Evolutionary conservation across 805 yeast genomes (phyloP), one percentile per base, ranked within the genome.

Genomic region (Schizosaccharomyces japonicus): DNA sequence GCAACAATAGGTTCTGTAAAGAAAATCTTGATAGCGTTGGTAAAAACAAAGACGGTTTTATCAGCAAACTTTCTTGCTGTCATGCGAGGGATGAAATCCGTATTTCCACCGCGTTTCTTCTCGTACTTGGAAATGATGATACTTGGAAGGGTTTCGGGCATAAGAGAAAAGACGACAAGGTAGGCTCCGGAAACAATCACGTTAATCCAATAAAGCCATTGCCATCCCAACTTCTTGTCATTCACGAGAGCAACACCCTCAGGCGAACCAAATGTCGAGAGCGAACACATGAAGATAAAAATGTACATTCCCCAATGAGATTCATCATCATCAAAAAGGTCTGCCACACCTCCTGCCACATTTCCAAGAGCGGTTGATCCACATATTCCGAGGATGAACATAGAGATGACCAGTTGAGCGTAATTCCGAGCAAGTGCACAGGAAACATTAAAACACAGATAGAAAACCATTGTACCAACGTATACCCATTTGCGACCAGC

Each of bases 181-280:
- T 65, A 52, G n/a, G 70, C 63, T 2, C 71, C 60, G 1, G 70
- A 69, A 56, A 78, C 60, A 46, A 79, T 72, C 52, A 81, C 92
- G 2, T 76, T 68, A 49, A 80, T 65, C 59, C 79, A 80, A 51
- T 68, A 68, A n/a, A 80, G 70, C 87, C 90, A 79, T 58, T 92
- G 67, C 90, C 92, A 82, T n/a, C 83, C 78, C 45, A 62, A 52
- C 58, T 63, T 61, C 10, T 63, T 55, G 52, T 69, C 65, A 27
- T 64, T 69, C 29, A 75, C 72, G 27, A 42, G 23, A n/a, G 23
- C 31, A 0, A 74, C 72, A 50, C 81, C 78, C 49, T 70, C 68
- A 49, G 80, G 73, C n/a, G 92, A 90, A 1, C 82, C 82, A 39
- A 78, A 47, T 60, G 76, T 64, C 13, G 92, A 90, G 48, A 36